A percentile compares a stretch with the other conserved stretches of the same genome.
These are phyloP conservation scores for Sechiopsis laciniata DNA, from an alignment of 306 rosid species.

Conservation along the genomic window DNA sequence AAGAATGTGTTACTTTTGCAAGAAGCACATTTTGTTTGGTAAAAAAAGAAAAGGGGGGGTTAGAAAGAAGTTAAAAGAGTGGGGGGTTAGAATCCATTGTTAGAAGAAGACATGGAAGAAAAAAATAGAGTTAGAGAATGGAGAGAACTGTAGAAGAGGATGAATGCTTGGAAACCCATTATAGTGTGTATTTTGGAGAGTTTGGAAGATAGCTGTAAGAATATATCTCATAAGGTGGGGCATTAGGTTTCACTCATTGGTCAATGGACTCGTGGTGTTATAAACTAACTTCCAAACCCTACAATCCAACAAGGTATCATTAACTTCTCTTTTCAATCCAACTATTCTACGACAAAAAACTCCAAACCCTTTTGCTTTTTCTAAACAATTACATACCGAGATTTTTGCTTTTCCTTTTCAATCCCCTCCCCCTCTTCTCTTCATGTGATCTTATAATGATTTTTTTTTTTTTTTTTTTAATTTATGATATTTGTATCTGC, in stretches of 20 bases:
- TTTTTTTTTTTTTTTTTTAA: no score
- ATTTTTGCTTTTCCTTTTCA: background rate
- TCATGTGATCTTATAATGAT: background rate
- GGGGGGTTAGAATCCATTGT: background rate
- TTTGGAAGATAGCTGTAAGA: constrained; percentile 23
- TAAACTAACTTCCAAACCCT: constrained; percentile 11
- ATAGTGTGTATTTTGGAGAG: constrained; percentile 9
- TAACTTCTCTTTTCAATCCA: constrained; percentile 20
- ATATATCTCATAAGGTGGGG: constrained; percentile 15
- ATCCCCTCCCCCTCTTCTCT: background rate
- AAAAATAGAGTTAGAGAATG: constrained; percentile 16
- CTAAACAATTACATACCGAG: background rate
- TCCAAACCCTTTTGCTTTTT: background rate
- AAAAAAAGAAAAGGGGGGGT: background rate
- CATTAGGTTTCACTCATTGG: constrained; percentile 4
- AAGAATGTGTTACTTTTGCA: background rate
- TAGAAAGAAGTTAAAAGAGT: background rate
- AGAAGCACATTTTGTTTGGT: background rate
- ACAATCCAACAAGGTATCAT: constrained; percentile 16
- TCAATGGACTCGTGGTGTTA: constrained; percentile 24
- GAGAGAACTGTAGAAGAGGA: constrained; percentile 19
- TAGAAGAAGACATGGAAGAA: constrained; percentile 14
- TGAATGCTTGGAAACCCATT: constrained; percentile 1
- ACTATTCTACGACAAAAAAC: constrained; percentile 21
- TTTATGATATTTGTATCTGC: no score